phyloP scores from a whole-genome alignment of 2,329 filamentous ascomycete genomes.

The Rasamsonia emersonii region DNA sequence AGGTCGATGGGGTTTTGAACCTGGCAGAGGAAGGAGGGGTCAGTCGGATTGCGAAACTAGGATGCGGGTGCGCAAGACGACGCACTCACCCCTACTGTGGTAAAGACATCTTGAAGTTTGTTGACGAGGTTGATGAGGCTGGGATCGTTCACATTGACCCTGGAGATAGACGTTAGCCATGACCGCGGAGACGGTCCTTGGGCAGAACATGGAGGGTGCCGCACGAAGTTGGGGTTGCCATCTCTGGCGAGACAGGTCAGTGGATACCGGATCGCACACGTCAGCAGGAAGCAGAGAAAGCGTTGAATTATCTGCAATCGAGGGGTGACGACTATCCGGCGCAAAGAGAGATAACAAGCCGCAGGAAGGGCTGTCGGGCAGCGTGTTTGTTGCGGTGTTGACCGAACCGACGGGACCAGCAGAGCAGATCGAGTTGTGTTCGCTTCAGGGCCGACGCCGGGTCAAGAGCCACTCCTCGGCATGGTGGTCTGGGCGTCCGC shows the following conservation, averaged over 20 bases:
- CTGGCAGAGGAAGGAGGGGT: conserved; percentile 33
- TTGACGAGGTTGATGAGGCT: conserved; percentile 78
- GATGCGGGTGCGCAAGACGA: conserved; percentile 4
- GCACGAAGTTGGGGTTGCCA: conserved; percentile 40
- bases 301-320: too few relatives aligned
- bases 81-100: conserved; percentile 72
- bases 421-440: too few relatives aligned
- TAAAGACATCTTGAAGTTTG: conserved; percentile 98
- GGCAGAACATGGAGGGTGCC: conserved; percentile 17
- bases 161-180: conserved; percentile 27
- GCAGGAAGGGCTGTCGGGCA: too few relatives aligned
- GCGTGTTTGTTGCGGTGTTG: too few relatives aligned
- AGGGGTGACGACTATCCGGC: too few relatives aligned
- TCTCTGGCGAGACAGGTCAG: conserved; percentile 25
- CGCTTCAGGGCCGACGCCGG: too few relatives aligned
- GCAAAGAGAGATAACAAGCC: too few relatives aligned
- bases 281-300: conserved; percentile 3
- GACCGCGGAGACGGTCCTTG: conserved; percentile 15
- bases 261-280: conserved; percentile 6
- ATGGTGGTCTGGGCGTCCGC: too few relatives aligned
- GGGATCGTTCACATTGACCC: conserved; percentile 65
- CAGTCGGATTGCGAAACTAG: conserved; percentile 17
- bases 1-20: conserved; percentile 99
- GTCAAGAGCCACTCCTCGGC: too few relatives aligned
- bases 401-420: too few relatives aligned